These are phyloP conservation scores for Camellia oleifera DNA, from an alignment of 179 eudicot genomes.

Conservation along the genomic window DNA sequence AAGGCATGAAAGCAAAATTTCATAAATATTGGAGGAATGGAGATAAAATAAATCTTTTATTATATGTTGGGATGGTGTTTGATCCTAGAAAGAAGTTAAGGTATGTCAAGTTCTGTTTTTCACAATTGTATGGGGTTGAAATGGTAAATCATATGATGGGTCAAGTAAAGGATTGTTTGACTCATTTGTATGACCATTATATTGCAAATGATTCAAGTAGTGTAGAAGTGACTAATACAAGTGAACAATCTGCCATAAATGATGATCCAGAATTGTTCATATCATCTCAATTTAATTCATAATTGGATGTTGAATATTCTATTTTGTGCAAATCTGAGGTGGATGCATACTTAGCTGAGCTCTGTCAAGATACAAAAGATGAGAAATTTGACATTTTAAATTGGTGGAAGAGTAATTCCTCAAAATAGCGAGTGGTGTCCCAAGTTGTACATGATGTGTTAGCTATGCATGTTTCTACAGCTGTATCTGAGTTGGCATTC, in stretches of 20 bases:
- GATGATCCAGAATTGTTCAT: too few relatives aligned
- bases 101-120: neutral
- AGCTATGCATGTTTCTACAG: slow-evolving; percentile 13
- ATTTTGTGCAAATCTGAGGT: neutral
- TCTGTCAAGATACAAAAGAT: neutral
- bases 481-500: slow-evolving; percentile 18
- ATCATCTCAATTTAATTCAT: neutral
- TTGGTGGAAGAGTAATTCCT: slow-evolving; percentile 17
- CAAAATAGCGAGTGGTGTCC: slow-evolving; percentile 5
- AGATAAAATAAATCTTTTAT: neutral
- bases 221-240: too few relatives aligned
- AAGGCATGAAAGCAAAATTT: slow-evolving; percentile 13
- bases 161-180: too few relatives aligned
- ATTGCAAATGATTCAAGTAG: too few relatives aligned
- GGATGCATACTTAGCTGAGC: neutral
- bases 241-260: too few relatives aligned
- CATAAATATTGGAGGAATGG: neutral
- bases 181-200: too few relatives aligned
- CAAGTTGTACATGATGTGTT: slow-evolving; percentile 16
- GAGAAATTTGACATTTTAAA: slow-evolving; percentile 6
- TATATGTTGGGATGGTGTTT: slow-evolving; percentile 11
- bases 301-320: too few relatives aligned
- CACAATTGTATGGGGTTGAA: too few relatives aligned
- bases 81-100: slow-evolving; percentile 24
- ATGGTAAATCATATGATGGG: too few relatives aligned